Evolutionary conservation across 345 rosid genomes (phyloP).

Genomic region (Erysimum cheiranthoides): DNA sequence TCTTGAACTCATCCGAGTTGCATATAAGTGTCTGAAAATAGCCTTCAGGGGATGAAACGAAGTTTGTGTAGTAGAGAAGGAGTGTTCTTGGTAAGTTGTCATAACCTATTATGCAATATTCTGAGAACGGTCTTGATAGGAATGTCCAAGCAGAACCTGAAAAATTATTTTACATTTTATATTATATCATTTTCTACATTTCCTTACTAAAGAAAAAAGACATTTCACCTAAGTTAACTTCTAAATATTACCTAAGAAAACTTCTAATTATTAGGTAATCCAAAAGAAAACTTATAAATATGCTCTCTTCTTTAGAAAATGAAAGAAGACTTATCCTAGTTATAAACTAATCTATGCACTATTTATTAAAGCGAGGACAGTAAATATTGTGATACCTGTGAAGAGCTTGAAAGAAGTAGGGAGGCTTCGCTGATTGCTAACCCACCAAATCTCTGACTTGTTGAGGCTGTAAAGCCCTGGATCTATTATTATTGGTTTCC

Average conservation of each 20-base stretch:
- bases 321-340: constrained; percentile 5
- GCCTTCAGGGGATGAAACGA: constrained; percentile 88
- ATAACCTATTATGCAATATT: constrained; percentile 77
- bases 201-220: constrained; percentile 2
- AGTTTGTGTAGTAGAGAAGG: constrained; percentile 88
- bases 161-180: constrained; percentile 3
- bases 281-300: neutral
- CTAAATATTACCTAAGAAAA: neutral
- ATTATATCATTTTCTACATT: neutral
- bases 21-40: constrained; percentile 91
- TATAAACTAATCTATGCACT: neutral
- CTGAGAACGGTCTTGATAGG: constrained; percentile 86
- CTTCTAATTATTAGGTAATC: neutral
- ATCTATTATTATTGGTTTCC: constrained; percentile 83
- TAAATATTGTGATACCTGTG: constrained; percentile 59
- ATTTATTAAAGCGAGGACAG: neutral
- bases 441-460: constrained; percentile 94
- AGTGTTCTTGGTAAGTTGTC: constrained; percentile 93
- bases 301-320: neutral
- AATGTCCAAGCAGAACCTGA: constrained; percentile 96
- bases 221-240: constrained; percentile 22
- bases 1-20: constrained; percentile 79
- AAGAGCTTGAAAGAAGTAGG: constrained; percentile 96
- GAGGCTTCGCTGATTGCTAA: constrained; percentile 64
- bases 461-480: constrained; percentile 77